These are phyloP conservation scores for Colletotrichum theobromicola DNA, from an alignment of 2,329 filamentous ascomycete species.

Conservation along the genomic window DNA sequence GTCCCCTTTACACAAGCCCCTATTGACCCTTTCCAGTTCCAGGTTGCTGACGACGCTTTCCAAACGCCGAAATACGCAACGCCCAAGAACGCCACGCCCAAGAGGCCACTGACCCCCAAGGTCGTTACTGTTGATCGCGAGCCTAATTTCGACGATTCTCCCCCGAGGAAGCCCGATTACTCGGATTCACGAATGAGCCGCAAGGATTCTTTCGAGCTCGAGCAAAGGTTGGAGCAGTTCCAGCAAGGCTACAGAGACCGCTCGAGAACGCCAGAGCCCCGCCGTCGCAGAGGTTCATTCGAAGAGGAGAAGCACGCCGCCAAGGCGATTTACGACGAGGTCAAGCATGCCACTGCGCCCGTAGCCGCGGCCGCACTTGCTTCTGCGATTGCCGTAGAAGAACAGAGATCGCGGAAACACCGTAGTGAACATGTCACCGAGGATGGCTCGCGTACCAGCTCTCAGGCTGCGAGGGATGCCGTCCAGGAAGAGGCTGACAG, in stretches of 20 bases:
- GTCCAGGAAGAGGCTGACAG: constrained; percentile 64
- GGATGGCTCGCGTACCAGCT: constrained; percentile 36
- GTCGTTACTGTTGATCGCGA: constrained; percentile 60
- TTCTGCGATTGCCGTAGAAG: constrained; percentile 49
- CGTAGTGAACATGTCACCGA: constrained; percentile 35
- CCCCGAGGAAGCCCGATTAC: constrained; percentile 29
- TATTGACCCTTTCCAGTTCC: constrained; percentile 65
- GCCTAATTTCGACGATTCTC: constrained; percentile 50
- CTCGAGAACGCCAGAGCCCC: constrained; percentile 25
- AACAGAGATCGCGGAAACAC: constrained; percentile 39
- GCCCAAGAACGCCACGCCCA: constrained; percentile 37
- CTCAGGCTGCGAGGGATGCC: constrained; percentile 40
- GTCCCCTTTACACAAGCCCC: constrained; percentile 30
- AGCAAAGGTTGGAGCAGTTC: constrained; percentile 35
- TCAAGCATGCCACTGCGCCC: constrained; percentile 53
- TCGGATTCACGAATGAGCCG: constrained; percentile 48
- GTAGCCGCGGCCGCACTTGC: constrained; percentile 52
- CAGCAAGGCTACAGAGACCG: constrained; percentile 25
- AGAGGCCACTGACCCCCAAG: constrained; percentile 51
- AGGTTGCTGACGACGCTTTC: constrained; percentile 59
- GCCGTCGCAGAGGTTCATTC: constrained; percentile 22
- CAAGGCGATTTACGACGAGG: constrained; percentile 48
- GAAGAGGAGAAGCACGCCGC: constrained; percentile 49
- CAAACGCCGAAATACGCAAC: constrained; percentile 40
- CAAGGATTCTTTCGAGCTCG: constrained; percentile 54